Evolutionary conservation across 495 filamentous ascomycete species (phyloP).

Genomic region (Aspergillus bertholletiae): DNA sequence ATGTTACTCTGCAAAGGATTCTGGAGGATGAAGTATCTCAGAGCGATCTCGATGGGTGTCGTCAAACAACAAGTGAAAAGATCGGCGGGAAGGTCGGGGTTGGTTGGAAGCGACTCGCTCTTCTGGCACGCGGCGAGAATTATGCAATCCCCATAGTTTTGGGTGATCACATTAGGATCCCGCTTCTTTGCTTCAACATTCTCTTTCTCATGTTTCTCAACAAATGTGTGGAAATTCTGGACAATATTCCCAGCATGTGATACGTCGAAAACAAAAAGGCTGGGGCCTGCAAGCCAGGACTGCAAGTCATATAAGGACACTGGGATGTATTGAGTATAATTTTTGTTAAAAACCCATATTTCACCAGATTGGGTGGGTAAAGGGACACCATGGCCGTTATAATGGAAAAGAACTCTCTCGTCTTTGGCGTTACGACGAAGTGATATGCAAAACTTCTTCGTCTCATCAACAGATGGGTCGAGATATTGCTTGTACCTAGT

Average conservation of each 20-base stretch:
- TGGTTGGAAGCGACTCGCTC: constrained; percentile 92
- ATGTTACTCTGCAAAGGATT: constrained; percentile 77
- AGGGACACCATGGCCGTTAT: constrained; percentile 98
- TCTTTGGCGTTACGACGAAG: constrained; percentile 89
- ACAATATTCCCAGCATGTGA: constrained; percentile 95
- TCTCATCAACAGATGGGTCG: constrained; percentile 94
- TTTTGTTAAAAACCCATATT: constrained; percentile 99
- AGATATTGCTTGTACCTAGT: constrained; percentile 96
- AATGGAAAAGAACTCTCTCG: constrained; percentile 92
- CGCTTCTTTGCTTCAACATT: constrained; percentile 65
- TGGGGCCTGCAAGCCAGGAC: constrained; percentile 91
- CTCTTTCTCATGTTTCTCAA: constrained; percentile 88
- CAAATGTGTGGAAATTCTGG: constrained; percentile 87
- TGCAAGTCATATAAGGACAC: constrained; percentile 95
- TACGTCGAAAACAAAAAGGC: constrained; percentile 96
- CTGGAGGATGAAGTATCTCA: constrained; percentile 91
- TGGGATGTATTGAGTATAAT: constrained; percentile 98
- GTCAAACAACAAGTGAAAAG: constrained; percentile 95
- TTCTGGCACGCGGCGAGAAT: constrained; percentile 89
- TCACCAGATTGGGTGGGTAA: constrained; percentile 93
- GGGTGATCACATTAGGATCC: constrained; percentile 69
- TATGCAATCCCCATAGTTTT: constrained; percentile 74
- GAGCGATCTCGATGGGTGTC: constrained; percentile 93
- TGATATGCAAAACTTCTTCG: constrained; percentile 89
- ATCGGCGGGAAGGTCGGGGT: constrained; percentile 89